Base-by-base conservation (phyloP, 331 rosid species). In the Acacia concinna region DNA sequence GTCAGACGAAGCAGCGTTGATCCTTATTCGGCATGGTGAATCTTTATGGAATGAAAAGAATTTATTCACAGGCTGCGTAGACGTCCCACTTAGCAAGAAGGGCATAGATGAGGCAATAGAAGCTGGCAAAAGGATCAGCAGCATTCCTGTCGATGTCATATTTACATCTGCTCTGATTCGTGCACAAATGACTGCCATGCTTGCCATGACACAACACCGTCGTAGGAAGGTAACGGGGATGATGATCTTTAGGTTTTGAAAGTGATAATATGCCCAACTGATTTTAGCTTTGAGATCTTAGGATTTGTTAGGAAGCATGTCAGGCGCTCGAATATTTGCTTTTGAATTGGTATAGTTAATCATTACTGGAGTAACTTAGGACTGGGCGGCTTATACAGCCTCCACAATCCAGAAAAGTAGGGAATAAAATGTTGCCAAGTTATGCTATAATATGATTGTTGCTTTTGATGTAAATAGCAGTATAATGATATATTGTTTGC, bases 101-200 rank as follows among this genome's bases (percentile, higher is more conserved):
- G 99, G 99, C 25, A 95, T 96, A 64, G 97, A 96, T 68, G 99
- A 93, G 89, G 99, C 98, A 71, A 89, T 96, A 51, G 99, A 96
- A 90, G 99, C 99, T 75, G 99, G 99, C 74, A 90, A 96, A 91
- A 96, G 97, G 85, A 96, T 96, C 86, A 91, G 97, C 82, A 93
- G 88, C 84, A 91, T 96, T 82, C 99, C 99, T 46, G 85, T 96
- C 41, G 99, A 96, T 87, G 85, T 90, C 85, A 93, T 96, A 88
- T 96, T 86, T 79, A 91, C 98, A 27, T 96, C 99, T 74, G 89
- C 99, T 44, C 88, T 96, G 84, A 93, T 96, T 80, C 98, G 99
- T 47, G 99, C 99, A 21, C 99, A 93, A 82, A 93, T 96, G 99
- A 96, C 99, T 71, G 99, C 99, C 52, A 96, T 96, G 99, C 99